Percentiles rank a stretch among this genome's conserved stretches.
These are phyloP conservation scores for Pseudophaeomoniella oleicola DNA, from an alignment of 2,329 filamentous ascomycete species.

Conservation along the genomic window DNA sequence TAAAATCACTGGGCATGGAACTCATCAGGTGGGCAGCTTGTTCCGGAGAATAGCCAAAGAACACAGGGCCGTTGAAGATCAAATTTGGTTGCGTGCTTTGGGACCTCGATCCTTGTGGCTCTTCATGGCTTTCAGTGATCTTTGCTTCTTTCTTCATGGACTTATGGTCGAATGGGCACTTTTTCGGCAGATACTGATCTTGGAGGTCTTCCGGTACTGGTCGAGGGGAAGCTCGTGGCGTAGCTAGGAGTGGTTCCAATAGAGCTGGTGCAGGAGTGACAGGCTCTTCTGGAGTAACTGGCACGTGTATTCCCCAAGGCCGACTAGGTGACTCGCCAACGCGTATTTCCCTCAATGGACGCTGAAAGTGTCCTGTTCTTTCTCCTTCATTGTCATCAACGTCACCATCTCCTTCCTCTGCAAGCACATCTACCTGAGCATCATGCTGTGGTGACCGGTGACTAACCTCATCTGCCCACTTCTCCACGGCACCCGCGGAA, in stretches of 20 bases:
- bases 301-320: constrained; percentile 83
- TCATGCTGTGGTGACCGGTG: constrained; percentile 24
- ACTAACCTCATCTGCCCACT: constrained; percentile 70
- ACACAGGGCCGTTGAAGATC: constrained; percentile 85
- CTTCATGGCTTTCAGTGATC: constrained; percentile 4
- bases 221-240: no score
- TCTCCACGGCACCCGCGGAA: constrained; percentile 62
- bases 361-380: constrained; percentile 63
- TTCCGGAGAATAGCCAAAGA: constrained; percentile 78
- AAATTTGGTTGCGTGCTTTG: constrained; percentile 42
- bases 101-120: constrained; percentile 8
- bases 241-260: not conserved
- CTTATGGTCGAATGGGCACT: not conserved
- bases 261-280: constrained; percentile 11
- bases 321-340: constrained; percentile 86
- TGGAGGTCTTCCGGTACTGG: not conserved
- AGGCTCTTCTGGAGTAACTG: constrained; percentile 34
- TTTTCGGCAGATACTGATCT: not conserved
- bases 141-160: not conserved
- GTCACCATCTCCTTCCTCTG: no score
- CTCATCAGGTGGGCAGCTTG: constrained; percentile 43
- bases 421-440: constrained; percentile 24
- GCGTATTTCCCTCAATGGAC: constrained; percentile 74
- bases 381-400: constrained; percentile 35
- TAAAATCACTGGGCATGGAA: not conserved